Evolutionary conservation across 208 protist species (phyloP), one percentile per base, ranked within the genome.

Genomic region (Acanthamoeba triangularis): DNA sequence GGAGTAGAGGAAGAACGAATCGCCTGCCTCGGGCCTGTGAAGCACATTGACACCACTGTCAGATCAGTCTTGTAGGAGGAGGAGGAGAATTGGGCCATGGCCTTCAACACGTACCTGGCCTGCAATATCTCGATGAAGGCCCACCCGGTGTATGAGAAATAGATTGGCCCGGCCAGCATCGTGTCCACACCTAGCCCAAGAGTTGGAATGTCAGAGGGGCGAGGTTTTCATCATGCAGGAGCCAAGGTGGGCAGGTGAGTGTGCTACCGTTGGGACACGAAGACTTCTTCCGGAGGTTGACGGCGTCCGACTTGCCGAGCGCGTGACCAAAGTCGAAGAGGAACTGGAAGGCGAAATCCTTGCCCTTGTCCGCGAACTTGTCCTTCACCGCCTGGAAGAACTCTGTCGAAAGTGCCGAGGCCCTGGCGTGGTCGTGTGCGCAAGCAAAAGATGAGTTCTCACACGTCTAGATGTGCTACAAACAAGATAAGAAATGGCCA

Each of bases 331-430:
- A 78, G 69, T 78, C 69, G n/a, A 78, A 78, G 3, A 78, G 37
- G 33, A 78, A 78, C 37, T 78, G 69, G 37, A 35, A 78, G 37
- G 69, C 69, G 37, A 78, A 78, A n/a, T 78, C 69, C 69, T 78
- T 78, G n/a, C 69, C 33, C 69, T 30, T 33, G 69, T 78, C 69
- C 4, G 28, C 69, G 25, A 78, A 78, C 28, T 35, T 49, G 37
- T 78, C 69, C 69, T 78, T 78, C 23, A 78, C 69, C 10, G 33
- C 37, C 37, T 78, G 69, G 37, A 78, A 78, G 33, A 78, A 78
- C 69, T 78, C 69, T 18, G 69, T 25, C 18, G 69, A 78, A 8
- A 78, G 69, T 49, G 69, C 69, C 69, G 69, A 33, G 14, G 69
- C 69, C 37, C 69, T 78, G 5, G 41, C 3, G 41, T 44, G 41